Evolutionary conservation across 1,139 yeast species (phyloP), one percentile per base, ranked within the genome.

Genomic region (Scheffersomyces stambukii): DNA sequence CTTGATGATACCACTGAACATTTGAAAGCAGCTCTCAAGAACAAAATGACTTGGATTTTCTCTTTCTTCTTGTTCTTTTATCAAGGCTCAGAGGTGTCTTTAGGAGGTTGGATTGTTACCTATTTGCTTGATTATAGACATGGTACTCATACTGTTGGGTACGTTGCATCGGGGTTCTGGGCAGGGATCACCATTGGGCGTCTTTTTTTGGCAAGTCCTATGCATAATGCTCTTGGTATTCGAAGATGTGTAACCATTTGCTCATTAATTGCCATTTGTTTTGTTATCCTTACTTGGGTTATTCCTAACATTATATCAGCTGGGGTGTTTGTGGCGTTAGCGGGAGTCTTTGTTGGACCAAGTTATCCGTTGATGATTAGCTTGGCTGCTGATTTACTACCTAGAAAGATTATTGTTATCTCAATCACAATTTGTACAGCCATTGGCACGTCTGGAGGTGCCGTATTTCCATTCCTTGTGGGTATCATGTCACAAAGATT

Each of bases 71-170:
- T 77, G 6, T 64, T 80, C 29, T 70, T 71, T 41, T 81, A 81
- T 42, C 82, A 78, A 43, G 89, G 88, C 4, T 67, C 74, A 2
- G 88, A 81, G 47, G 85, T 80, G 4, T 59, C 81, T 0, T 51
- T 77, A 42, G 85, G 81, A 13, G 85, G 85, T 17, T 81, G 86
- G 86, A 67, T 76, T 19, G 81, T 78, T 21, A 75, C 86, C 0
- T 80, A 65, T 41, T 59, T 80, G 43, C 63, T 76, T 25, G 73
- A 70, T 28, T 75, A 74, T 41, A 62, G 85, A 25, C 57, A 62
- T 25, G 51, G 57, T 29, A 45, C 56, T 3, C 38, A 47, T 1
- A 52, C 68, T 4, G 67, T 70, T 32, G 85, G 86, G 12, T 79
- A 77, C 44, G 79, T 78, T 17, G 73, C 82, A 3, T 74, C 85